Conservation (phyloP, 345 rosid species). For the Bruguiera sexangula region DNA sequence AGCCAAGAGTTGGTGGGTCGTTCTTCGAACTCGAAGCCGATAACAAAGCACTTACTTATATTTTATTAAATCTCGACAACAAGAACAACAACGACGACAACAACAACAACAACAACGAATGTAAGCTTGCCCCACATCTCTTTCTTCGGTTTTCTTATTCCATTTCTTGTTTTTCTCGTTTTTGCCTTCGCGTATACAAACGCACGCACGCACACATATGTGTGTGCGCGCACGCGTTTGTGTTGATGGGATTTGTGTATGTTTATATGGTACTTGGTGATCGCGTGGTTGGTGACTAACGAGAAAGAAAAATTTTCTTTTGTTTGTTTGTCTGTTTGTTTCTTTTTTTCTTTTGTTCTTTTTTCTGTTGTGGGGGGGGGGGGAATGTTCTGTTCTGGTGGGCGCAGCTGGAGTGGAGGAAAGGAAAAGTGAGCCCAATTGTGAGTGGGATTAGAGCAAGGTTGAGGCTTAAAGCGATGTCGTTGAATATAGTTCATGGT, state of each 20-base stretch:
- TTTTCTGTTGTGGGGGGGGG: constrained; percentile 10
- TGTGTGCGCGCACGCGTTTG: background rate
- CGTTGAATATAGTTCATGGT: constrained; percentile 60
- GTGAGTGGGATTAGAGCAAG: constrained; percentile 47
- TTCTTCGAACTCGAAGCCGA: constrained; percentile 46
- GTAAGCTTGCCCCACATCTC: constrained; percentile 33
- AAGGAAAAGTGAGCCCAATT: constrained; percentile 56
- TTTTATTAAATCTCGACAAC: constrained; percentile 10
- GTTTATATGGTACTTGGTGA: background rate
- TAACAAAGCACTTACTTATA: constrained; percentile 10
- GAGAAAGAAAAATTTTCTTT: background rate
- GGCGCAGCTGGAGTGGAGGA: constrained; percentile 60
- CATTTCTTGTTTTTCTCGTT: background rate
- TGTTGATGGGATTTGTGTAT: background rate
- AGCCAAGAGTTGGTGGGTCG: constrained; percentile 28
- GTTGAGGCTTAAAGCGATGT: constrained; percentile 53
- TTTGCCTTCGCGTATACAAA: too few species aligned
- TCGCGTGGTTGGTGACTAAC: constrained; percentile 1
- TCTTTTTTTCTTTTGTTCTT: background rate
- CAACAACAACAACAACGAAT: constrained; percentile 18
- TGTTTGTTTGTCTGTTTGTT: background rate
- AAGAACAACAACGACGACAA: background rate
- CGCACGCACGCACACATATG: too few species aligned
- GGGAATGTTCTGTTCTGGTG: constrained; percentile 1
- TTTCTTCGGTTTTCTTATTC: background rate